phyloP scores from a whole-genome alignment of 805 yeast species.

The Debaryomyces hansenii region DNA sequence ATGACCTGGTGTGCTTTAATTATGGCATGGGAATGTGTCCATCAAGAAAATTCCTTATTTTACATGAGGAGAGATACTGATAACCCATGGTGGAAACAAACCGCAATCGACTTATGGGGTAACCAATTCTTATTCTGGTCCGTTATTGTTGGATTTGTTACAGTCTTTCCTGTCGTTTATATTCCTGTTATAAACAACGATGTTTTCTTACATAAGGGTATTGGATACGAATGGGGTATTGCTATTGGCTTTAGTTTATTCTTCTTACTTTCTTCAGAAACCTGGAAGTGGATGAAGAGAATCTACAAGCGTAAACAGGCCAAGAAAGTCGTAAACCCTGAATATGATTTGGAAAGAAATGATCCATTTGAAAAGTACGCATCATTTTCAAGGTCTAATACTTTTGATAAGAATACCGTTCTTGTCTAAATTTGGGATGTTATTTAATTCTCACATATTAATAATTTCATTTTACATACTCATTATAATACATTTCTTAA shows the following conservation, averaged over 20 bases:
- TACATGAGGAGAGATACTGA: slow-evolving; percentile 68
- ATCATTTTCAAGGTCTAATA: slow-evolving; percentile 38
- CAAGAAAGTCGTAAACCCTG: slow-evolving; percentile 26
- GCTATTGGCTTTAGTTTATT: slow-evolving; percentile 58
- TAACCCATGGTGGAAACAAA: slow-evolving; percentile 54
- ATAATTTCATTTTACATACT: background rate
- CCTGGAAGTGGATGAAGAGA: slow-evolving; percentile 69
- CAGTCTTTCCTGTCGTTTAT: slow-evolving; percentile 80
- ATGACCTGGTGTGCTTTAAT: slow-evolving; percentile 86
- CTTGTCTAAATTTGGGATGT: background rate
- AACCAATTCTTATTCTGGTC: slow-evolving; percentile 85
- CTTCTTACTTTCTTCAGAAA: slow-evolving; percentile 62
- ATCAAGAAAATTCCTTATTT: slow-evolving; percentile 68
- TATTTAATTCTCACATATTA: background rate
- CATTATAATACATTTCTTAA: background rate
- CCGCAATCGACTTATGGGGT: slow-evolving; percentile 64
- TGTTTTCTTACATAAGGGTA: slow-evolving; percentile 72
- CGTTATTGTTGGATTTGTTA: slow-evolving; percentile 64
- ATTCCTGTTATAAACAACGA: slow-evolving; percentile 82
- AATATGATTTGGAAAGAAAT: slow-evolving; percentile 38
- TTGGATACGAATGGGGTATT: slow-evolving; percentile 80
- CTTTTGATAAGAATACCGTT: slow-evolving; percentile 20
- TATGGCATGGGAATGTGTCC: slow-evolving; percentile 83
- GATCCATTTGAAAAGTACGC: slow-evolving; percentile 43
- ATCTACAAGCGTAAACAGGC: slow-evolving; percentile 31